Conservation (phyloP, 371 early-diverging fungal species). For the Mucor sp. region DNA sequence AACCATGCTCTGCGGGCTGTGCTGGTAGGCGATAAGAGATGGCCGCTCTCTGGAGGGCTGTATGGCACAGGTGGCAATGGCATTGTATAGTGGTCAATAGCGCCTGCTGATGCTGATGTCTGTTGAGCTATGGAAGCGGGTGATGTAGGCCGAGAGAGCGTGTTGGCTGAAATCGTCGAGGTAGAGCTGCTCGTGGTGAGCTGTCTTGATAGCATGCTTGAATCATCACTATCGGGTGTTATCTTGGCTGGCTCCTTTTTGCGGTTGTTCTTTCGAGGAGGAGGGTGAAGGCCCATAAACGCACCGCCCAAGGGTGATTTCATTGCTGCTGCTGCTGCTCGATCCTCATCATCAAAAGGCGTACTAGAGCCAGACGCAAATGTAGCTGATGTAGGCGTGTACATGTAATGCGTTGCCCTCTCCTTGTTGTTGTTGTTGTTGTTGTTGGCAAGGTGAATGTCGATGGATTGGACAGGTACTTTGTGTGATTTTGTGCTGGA, state of each 20-base stretch:
- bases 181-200: neutral
- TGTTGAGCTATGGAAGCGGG: neutral
- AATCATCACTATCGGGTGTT: neutral
- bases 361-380: neutral
- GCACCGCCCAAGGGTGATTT: neutral
- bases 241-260: conserved; percentile 1
- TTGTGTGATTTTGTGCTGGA: neutral
- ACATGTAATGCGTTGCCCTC: neutral
- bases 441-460: conserved; percentile 13
- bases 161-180: neutral
- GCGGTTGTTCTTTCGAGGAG: conserved; percentile 11
- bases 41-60: neutral
- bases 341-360: neutral
- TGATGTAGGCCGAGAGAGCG: neutral
- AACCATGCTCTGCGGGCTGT: neutral
- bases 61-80: neutral
- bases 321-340: neutral
- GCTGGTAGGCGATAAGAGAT: neutral
- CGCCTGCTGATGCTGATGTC: neutral
- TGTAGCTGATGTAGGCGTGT: neutral
- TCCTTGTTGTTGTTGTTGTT: neutral
- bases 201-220: neutral
- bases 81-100: neutral
- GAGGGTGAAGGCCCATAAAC: conserved; percentile 10
- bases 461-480: neutral